Percentiles rank a stretch among this genome's conserved stretches.
These are phyloP conservation scores for Pyrus bretschneideri DNA, from an alignment of 306 rosid genomes.

Conservation along the genomic window DNA sequence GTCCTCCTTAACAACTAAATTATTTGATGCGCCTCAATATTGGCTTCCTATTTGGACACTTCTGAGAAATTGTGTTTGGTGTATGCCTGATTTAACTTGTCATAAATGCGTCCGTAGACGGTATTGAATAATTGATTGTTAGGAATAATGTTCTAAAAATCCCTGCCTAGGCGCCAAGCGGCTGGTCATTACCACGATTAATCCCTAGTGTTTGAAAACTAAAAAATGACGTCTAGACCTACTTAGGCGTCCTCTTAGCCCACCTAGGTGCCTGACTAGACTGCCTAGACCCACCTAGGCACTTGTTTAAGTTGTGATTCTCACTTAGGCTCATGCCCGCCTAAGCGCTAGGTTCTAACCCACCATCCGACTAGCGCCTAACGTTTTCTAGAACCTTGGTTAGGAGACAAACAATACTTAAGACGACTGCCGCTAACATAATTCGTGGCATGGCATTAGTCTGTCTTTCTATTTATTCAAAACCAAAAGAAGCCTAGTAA, in stretches of 20 bases:
- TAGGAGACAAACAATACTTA: too few relatives aligned
- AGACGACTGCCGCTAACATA: background rate
- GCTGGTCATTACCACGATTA: too few relatives aligned
- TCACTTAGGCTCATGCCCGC: too few relatives aligned
- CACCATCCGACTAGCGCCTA: accelerated
- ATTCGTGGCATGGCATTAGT: background rate
- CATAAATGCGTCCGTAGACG: background rate
- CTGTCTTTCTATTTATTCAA: too few relatives aligned
- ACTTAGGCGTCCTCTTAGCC: too few relatives aligned
- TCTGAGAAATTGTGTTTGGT: background rate
- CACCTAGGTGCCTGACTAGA: too few relatives aligned
- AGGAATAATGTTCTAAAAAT: background rate
- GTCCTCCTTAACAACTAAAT: background rate
- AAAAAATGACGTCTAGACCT: too few relatives aligned
- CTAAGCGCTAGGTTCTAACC: accelerated
- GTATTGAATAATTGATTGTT: background rate
- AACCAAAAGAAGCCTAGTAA: too few relatives aligned
- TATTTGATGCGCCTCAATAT: background rate
- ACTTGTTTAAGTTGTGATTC: too few relatives aligned
- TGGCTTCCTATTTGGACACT: slow-evolving; percentile 9
- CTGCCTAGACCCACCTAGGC: too few relatives aligned
- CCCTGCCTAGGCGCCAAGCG: accelerated
- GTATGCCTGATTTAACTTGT: background rate
- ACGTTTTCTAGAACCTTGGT: accelerated
- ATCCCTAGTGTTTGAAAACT: too few relatives aligned